Evolutionary conservation across 2,329 filamentous ascomycete species (phyloP).

Genomic region (Verticillium longisporum): DNA sequence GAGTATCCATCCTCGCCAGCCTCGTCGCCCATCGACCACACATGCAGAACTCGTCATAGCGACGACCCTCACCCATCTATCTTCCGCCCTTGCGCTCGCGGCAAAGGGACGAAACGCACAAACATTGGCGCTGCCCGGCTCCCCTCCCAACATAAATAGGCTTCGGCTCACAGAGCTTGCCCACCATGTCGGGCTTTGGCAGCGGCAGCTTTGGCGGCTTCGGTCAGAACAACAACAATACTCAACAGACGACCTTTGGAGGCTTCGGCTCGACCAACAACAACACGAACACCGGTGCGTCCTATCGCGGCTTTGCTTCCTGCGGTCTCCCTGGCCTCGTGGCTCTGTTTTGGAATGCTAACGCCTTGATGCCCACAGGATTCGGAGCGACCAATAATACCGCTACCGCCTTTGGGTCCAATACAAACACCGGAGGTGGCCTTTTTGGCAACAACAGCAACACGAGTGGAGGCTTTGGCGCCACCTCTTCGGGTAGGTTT

Average conservation of each 20-base stretch:
- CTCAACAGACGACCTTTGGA: constrained; percentile 42
- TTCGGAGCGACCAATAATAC: constrained; percentile 35
- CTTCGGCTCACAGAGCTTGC: neutral
- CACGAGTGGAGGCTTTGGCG: neutral
- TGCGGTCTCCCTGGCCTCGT: neutral
- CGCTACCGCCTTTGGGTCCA: neutral
- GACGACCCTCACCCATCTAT: neutral
- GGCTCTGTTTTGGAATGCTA: neutral
- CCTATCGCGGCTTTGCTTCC: neutral
- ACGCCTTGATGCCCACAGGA: neutral
- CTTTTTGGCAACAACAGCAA: constrained; percentile 17
- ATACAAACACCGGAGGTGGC: constrained; percentile 12
- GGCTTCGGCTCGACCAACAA: constrained; percentile 40
- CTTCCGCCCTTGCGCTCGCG: neutral
- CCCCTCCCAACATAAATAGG: neutral
- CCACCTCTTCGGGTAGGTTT: neutral
- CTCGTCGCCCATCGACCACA: neutral
- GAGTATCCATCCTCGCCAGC: neutral
- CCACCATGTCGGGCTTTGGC: constrained; percentile 46
- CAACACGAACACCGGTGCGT: constrained; percentile 24
- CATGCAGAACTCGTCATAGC: neutral
- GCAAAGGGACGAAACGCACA: neutral
- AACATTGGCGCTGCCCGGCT: neutral
- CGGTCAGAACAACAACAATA: constrained; percentile 50
- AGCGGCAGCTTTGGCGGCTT: constrained; percentile 49